Base-by-base conservation (phyloP, 2,329 filamentous ascomycete species). In the Colletotrichum cuscutae region DNA sequence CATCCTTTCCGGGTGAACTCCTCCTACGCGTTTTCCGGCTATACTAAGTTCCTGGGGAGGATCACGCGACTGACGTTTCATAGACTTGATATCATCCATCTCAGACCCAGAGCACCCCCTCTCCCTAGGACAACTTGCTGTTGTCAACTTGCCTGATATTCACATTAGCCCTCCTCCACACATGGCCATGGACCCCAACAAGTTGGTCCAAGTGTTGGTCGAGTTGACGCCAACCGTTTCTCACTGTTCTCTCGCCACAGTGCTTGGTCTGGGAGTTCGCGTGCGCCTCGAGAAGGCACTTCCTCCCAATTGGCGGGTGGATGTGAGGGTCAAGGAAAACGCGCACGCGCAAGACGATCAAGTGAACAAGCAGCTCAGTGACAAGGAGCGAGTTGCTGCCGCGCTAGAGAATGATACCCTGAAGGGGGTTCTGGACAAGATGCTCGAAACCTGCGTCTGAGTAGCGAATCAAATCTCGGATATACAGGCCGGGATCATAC, bases 101-200 rank as follows among this genome's bases (percentile, higher is more conserved):
- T 96, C 94, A 28, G 97, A 99, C 82, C 97, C 97, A 2, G 97
- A 99, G 84, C 97, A 99, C 80, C 97, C 97, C 49, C 91, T 98
- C 65, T 97, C 96, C 3, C 89, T 99, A 61, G 97, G 95, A 74
- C 95, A 97, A 78, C 89, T 99, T 53, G 95, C 95, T 42, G 97
- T 99, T 65, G 95, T 99, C 77, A 98, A 97, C 77, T 91, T 99
- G n/a, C 92, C 94, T 37, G 97, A 99, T 82, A 98, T 99, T 78
- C 88, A 90, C 78, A 94, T 99, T 77, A 87, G 86, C 57, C 90
- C 92, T 61, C 89, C 93, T 7, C 88, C 92, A n/a, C 89, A 89
- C 46, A 85, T 86, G 73, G 86, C 84, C 11, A 88, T 84, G 32
- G 84, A 85, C 68, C 83, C 86, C 19, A 84, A 86, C 84, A 91